Conservation (phyloP, 441 rosid genomes). For the Pelargonium citronellum region DNA sequence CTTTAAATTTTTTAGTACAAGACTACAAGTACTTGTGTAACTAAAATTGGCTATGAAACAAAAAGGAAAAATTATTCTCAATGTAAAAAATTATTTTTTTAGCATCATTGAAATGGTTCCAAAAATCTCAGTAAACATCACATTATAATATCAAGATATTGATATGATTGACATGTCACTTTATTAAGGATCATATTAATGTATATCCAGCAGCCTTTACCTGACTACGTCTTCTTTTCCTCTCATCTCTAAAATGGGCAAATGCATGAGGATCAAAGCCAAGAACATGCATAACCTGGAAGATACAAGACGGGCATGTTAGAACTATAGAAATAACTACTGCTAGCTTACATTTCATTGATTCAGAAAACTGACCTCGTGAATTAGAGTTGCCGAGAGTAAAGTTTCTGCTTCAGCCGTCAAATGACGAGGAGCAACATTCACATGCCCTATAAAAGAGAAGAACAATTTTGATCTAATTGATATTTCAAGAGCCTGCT, state of each 20-base stretch:
- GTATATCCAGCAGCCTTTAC: constrained; percentile 32
- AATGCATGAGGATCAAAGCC: constrained; percentile 99
- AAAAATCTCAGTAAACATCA: background rate
- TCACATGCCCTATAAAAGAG: constrained; percentile 73
- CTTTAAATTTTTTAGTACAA: background rate
- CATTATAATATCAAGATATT: background rate
- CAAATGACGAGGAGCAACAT: constrained; percentile 98
- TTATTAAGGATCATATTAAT: background rate
- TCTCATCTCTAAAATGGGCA: constrained; percentile 96
- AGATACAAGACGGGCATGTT: constrained; percentile 13
- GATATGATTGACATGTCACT: background rate
- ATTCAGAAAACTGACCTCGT: constrained; percentile 50
- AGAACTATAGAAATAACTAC: constrained; percentile 12
- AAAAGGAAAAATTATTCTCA: background rate
- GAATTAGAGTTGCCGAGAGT: constrained; percentile 95
- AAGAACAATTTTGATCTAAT: constrained; percentile 7
- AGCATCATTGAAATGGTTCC: background rate
- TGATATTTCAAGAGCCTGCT: constrained; percentile 16
- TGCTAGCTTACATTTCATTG: constrained; percentile 11
- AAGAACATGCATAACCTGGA: constrained; percentile 96
- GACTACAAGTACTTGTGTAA: background rate
- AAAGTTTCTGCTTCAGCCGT: constrained; percentile 93
- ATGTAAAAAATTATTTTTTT: background rate
- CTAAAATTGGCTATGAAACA: background rate
- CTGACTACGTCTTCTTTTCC: constrained; percentile 89